phyloP scores from a whole-genome alignment of 2,329 filamentous ascomycete species.

The Uncinocarpus reesii region DNA sequence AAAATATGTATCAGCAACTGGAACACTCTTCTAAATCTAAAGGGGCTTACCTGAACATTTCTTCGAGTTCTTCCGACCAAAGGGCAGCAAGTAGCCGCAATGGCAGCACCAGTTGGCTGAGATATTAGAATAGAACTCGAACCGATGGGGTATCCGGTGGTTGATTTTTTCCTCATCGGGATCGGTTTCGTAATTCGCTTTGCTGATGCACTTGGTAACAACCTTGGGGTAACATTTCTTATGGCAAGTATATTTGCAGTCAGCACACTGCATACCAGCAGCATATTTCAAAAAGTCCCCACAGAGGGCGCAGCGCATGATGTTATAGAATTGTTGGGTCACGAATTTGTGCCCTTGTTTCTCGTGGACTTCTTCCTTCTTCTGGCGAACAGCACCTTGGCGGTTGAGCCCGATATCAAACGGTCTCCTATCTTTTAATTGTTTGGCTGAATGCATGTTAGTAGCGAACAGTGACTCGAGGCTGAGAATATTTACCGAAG shows the following conservation, averaged over 20 bases:
- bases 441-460: slow-evolving; percentile 52
- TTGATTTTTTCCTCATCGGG: slow-evolving; percentile 99
- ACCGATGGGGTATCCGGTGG: slow-evolving; percentile 94
- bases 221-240: slow-evolving; percentile 95
- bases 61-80: slow-evolving; percentile 89
- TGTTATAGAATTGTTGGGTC: slow-evolving; percentile 98
- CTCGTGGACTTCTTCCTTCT: slow-evolving; percentile 96
- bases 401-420: slow-evolving; percentile 85
- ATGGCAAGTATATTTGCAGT: slow-evolving; percentile 99
- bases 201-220: slow-evolving; percentile 98
- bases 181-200: slow-evolving; percentile 96
- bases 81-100: slow-evolving; percentile 88
- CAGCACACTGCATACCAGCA: slow-evolving; percentile 96
- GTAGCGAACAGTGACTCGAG: slow-evolving; percentile 13
- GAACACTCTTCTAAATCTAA: neutral
- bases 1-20: slow-evolving; percentile 8
- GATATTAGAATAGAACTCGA: slow-evolving; percentile 93
- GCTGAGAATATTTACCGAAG: slow-evolving; percentile 58
- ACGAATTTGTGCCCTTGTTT: slow-evolving; percentile 99
- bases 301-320: slow-evolving; percentile 97
- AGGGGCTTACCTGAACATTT: slow-evolving; percentile 64
- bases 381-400: slow-evolving; percentile 91
- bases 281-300: slow-evolving; percentile 98
- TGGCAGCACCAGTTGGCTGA: slow-evolving; percentile 99
- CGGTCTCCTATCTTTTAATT: slow-evolving; percentile 68